Base-by-base conservation (phyloP, 768 basidiomycete genomes). In the Basidioascus undulatus region DNA sequence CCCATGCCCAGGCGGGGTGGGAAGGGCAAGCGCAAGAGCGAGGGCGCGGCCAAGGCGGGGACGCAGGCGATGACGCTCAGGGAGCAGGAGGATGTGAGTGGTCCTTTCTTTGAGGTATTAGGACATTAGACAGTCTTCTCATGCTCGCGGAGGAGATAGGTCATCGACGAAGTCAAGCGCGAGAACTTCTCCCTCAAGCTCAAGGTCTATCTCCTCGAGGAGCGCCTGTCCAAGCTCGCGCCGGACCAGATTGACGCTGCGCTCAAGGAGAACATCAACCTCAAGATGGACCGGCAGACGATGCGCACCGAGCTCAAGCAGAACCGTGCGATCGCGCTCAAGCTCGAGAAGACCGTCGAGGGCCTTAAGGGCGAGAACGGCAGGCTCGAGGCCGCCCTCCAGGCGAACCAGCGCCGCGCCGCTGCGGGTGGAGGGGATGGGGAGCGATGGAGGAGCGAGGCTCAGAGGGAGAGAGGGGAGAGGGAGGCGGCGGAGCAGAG, bases 151-250 rank as follows among this genome's bases (percentile, higher is more conserved):
- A 5, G 21, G 7, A 24, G 21, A 30, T 35, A 96, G 87, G 80
- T 87, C 57, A 82, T 92, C 54, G 84, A 96, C 60, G 74, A 73
- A 46, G 70, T 86, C 52, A 86, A 89, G 63, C 92, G 87, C 57
- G 87, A 96, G 57, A 89, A 89, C 64, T 94, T 96, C 57, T 77
- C 76, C 53, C 74, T 98, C 55, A 92, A 94, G 58, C 69, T 96
- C 39, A 80, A 84, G 44, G 80, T 94, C 3, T 84, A 92, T 54
- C 89, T 92, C 55, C 69, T 92, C 32, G 82, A 94, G 58, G 84
- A 96, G 52, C 75, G 81, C 34, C 68, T 98, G 11, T 76, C 77
- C 2, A 73, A 81, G 51, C 71, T 86, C 36, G 78, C 80, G 0
- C 83, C 84, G 0, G 28, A 30, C 28, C 46, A 47, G 6, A 49